Percentiles rank a stretch among this genome's conserved stretches.
Evolutionary conservation across 2,329 filamentous ascomycete species (phyloP).

Genomic region (Fusarium nodosum): DNA sequence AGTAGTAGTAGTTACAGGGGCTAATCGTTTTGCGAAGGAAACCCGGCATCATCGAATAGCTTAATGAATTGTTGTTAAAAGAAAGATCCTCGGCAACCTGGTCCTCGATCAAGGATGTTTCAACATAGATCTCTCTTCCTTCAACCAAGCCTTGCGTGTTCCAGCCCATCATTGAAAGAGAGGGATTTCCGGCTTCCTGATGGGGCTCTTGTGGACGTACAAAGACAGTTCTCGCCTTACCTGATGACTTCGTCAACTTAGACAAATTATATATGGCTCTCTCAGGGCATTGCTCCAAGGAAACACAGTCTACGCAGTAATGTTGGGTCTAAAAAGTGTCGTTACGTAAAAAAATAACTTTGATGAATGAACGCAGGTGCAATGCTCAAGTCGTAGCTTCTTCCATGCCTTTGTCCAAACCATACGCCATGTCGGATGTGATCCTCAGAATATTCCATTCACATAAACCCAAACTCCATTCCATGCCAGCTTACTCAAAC

Average conservation of each 20-base stretch:
- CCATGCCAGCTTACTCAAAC: constrained; percentile 52
- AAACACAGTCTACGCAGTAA: neutral
- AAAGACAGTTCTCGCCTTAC: too few species aligned
- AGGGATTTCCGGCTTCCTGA: too few species aligned
- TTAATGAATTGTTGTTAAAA: neutral
- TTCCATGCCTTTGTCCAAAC: constrained; percentile 14
- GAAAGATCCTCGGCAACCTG: too few species aligned
- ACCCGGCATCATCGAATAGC: neutral
- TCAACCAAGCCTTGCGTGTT: too few species aligned
- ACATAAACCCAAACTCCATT: constrained; percentile 27
- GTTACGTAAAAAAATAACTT: neutral
- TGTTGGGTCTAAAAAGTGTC: neutral
- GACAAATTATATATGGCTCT: neutral
- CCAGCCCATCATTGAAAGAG: too few species aligned
- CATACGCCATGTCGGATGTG: constrained; percentile 39
- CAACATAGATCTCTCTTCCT: too few species aligned
- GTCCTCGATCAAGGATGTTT: too few species aligned
- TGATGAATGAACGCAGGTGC: constrained; percentile 5
- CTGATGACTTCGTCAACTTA: too few species aligned
- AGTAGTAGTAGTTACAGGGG: neutral
- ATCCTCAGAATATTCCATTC: constrained; percentile 7
- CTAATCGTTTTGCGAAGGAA: neutral
- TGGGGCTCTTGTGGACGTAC: too few species aligned
- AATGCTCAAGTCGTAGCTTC: constrained; percentile 12
- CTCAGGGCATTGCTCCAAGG: neutral